phyloP scores from a whole-genome alignment of 2,329 filamentous ascomycete genomes.

The Lachnellula suecica region DNA sequence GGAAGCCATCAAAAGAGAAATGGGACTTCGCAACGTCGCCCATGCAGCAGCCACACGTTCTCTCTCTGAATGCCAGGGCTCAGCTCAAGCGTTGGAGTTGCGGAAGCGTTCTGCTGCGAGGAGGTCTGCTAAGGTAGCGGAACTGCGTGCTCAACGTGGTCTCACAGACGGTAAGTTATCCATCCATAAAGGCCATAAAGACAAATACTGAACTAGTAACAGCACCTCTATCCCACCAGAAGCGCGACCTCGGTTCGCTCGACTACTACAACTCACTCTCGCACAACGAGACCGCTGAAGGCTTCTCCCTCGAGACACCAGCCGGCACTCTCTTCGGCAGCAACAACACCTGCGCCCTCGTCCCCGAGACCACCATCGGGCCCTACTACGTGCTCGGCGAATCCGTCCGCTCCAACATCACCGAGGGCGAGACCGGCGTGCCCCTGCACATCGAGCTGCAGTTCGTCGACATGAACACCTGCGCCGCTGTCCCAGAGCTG shows the following conservation, averaged over 20 bases:
- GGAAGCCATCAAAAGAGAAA: conserved; percentile 15
- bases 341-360: conserved; percentile 47
- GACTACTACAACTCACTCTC: background rate
- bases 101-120: conserved; percentile 6
- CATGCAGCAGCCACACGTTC: conserved; percentile 7
- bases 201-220: background rate
- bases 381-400: conserved; percentile 43
- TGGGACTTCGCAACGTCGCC: conserved; percentile 7
- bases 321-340: conserved; percentile 35
- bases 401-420: conserved; percentile 46
- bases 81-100: conserved; percentile 6
- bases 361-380: conserved; percentile 51
- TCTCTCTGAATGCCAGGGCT: conserved; percentile 8
- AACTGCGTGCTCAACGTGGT: conserved; percentile 11
- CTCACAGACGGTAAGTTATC: conserved; percentile 4
- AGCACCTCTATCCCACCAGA: conserved; percentile 5
- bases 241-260: conserved; percentile 5
- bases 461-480: conserved; percentile 52
- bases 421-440: conserved; percentile 47
- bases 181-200: background rate
- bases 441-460: conserved; percentile 51
- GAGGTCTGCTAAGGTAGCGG: conserved; percentile 7
- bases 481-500: conserved; percentile 47
- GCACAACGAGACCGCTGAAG: too few relatives aligned
- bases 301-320: too few relatives aligned